Evolutionary conservation across 2,329 filamentous ascomycete species (phyloP).

Genomic region (Colletotrichum tofieldiae): DNA sequence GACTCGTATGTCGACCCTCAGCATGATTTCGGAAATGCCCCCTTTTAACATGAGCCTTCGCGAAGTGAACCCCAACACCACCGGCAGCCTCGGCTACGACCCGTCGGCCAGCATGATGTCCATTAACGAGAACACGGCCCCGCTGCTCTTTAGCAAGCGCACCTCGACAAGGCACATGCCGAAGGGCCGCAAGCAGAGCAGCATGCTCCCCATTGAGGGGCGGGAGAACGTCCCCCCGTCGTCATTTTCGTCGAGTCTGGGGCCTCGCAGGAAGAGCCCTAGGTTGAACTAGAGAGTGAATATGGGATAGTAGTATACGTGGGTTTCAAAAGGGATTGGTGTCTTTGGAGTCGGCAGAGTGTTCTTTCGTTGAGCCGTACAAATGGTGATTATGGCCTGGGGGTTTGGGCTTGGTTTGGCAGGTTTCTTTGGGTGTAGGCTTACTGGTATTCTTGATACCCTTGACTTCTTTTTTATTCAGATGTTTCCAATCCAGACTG

Average conservation of each 20-base stretch:
- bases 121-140: constrained; percentile 60
- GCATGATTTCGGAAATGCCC: constrained; percentile 42
- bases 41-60: constrained; percentile 64
- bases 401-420: not conserved
- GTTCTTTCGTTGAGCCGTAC: constrained; percentile 23
- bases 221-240: constrained; percentile 66
- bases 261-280: constrained; percentile 69
- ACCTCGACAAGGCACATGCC: constrained; percentile 54
- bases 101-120: constrained; percentile 60
- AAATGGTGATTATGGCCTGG: constrained; percentile 12
- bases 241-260: constrained; percentile 61
- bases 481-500: not conserved
- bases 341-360: constrained; percentile 7
- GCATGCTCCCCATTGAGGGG: constrained; percentile 58
- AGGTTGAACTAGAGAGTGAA: constrained; percentile 56
- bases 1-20: constrained; percentile 40
- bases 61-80: constrained; percentile 65
- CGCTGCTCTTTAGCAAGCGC: constrained; percentile 61
- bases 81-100: constrained; percentile 63
- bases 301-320: not conserved
- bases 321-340: not conserved
- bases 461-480: constrained; percentile 24
- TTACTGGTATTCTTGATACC: constrained; percentile 44
- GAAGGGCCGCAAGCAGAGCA: constrained; percentile 53
- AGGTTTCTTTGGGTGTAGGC: constrained; percentile 31